Evolutionary conservation across 1,284 basidiomycete species (phyloP).

Genomic region (Pseudozyma pruni): DNA sequence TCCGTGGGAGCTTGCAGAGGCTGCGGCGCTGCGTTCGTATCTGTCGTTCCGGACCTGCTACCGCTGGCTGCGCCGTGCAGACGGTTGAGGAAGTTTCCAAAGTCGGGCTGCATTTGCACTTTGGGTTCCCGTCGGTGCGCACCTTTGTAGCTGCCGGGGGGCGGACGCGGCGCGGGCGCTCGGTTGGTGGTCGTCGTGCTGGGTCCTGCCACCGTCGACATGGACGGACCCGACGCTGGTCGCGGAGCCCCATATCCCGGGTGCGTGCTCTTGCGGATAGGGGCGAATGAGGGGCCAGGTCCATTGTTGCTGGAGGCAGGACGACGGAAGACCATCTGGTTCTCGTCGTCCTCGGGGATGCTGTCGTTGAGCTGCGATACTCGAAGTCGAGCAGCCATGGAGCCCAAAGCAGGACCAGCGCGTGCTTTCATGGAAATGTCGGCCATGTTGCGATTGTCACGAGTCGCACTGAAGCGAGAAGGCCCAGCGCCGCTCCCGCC

Average conservation of each 20-base stretch:
- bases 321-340: conserved; percentile 30
- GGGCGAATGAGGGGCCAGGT: conserved; percentile 10
- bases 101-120: conserved; percentile 17
- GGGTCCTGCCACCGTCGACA: not conserved
- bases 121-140: conserved; percentile 31
- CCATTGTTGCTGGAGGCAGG: conserved; percentile 22
- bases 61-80: conserved; percentile 6
- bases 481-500: conserved; percentile 9
- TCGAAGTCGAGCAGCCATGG: conserved; percentile 19
- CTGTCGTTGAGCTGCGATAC: conserved; percentile 38
- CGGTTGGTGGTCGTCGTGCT: conserved; percentile 2
- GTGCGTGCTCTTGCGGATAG: conserved; percentile 4
- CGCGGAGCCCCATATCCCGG: not conserved
- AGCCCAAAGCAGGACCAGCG: conserved; percentile 8
- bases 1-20: conserved; percentile 16
- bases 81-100: conserved; percentile 20
- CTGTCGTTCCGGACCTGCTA: not conserved
- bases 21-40: not conserved
- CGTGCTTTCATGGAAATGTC: conserved; percentile 38
- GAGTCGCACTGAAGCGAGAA: conserved; percentile 7
- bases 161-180: conserved; percentile 6
- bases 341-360: conserved; percentile 27
- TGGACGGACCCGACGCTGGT: not conserved
- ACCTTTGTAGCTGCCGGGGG: conserved; percentile 42
- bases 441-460: conserved; percentile 18